Conservation (phyloP, 2,329 filamentous ascomycete species). For the Stemphylium vesicarium region DNA sequence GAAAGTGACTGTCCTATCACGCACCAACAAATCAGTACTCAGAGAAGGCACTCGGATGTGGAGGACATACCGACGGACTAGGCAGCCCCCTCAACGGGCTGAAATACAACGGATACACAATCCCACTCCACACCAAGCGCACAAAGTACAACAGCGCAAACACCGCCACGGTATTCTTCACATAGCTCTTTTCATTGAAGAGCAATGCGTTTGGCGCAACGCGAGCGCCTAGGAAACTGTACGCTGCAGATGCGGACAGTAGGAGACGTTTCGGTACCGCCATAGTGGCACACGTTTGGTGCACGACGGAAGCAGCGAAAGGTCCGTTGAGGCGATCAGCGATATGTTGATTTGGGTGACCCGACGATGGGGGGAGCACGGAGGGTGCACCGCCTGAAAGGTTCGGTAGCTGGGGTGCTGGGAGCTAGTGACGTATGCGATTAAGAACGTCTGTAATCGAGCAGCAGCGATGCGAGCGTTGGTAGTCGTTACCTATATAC, state of each 20-base stretch:
- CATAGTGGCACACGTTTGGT: slow-evolving; percentile 22
- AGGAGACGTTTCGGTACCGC: slow-evolving; percentile 36
- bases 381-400: neutral
- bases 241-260: slow-evolving; percentile 30
- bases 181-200: slow-evolving; percentile 33
- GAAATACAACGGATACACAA: slow-evolving; percentile 65
- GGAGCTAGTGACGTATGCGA: no score
- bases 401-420: no score
- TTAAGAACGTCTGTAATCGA: no score
- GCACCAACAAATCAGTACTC: neutral
- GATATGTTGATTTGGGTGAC: neutral
- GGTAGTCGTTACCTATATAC: no score
- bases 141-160: slow-evolving; percentile 48
- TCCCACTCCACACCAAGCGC: slow-evolving; percentile 50
- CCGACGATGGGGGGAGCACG: neutral
- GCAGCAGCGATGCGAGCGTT: no score
- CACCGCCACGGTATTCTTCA: slow-evolving; percentile 51
- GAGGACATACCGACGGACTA: slow-evolving; percentile 54
- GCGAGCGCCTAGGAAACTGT: slow-evolving; percentile 40
- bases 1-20: slow-evolving; percentile 37
- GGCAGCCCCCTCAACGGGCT: slow-evolving; percentile 66
- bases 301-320: neutral
- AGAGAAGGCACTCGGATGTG: no score
- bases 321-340: neutral
- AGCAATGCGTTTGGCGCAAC: slow-evolving; percentile 44